Base-by-base conservation (phyloP, 2,329 filamentous ascomycete genomes). In the Macrophomina tecta region DNA sequence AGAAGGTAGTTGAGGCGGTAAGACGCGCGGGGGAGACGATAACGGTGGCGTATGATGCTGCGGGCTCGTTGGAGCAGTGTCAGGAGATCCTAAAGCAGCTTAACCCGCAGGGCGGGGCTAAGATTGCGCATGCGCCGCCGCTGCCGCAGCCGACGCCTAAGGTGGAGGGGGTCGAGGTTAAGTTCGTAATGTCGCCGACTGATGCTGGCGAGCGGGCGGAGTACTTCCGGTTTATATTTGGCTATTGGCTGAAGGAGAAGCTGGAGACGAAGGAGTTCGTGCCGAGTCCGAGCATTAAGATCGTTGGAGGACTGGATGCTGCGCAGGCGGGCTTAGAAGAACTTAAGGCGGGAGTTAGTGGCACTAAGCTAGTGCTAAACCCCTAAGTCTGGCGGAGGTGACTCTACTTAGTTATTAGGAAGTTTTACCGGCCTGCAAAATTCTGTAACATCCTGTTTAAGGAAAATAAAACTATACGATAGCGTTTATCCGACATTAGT, bases 301-400 rank as follows among this genome's bases (percentile, higher is more conserved):
- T 73, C 12, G 58, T 73, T 16, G 71, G 69, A 23, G 71, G 71
- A 1, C 51, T 74, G 52, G 64, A 69, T 11, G 42, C 18, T 9
- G 36, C 68, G 23, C 48, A 72, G 16, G 68, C 70, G 45, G 72
- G 53, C 7, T 66, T 74, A 38, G 71, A 74, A 64, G 65, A 64
- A 63, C 64, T 72, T 53, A 72, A 70, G 67, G 48, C 67, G 38
- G 72, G 72, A 1, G 70, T 73, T 9, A 72, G 69, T 64, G 72
- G 68, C 5, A 64, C 45, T 23, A 74, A 74, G 65, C 63, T 74
- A 58, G 71, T 73, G 12, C 36, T 73, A 42, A 65, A 70, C 86
- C 75, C 55, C 16, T 48, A 8, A 64, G 8, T 12, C 23, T 58
- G 23, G 2, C 23, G 23, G 23, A 23, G 23, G 3, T 23, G 1